These are phyloP conservation scores for Alloascoidea hylecoeti DNA, from an alignment of 805 yeast species.

Conservation along the genomic window DNA sequence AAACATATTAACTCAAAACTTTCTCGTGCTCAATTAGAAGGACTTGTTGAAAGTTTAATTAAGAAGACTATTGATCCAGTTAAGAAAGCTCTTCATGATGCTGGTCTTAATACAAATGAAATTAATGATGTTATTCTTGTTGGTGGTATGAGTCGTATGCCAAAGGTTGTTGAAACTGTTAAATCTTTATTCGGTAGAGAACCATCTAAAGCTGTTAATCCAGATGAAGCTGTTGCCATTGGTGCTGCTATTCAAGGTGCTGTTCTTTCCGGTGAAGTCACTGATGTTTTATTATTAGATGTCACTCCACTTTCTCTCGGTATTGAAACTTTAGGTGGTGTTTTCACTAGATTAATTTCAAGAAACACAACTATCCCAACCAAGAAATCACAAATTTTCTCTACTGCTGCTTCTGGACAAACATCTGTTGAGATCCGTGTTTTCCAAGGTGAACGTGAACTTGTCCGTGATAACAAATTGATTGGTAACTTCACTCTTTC, in stretches of 20 bases:
- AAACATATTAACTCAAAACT: constrained; percentile 20
- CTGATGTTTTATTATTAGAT: constrained; percentile 89
- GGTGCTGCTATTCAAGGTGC: constrained; percentile 99
- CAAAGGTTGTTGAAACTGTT: constrained; percentile 90
- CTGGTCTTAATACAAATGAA: constrained; percentile 69
- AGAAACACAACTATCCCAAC: constrained; percentile 99
- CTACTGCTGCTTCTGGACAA: constrained; percentile 97
- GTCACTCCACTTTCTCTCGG: constrained; percentile 98
- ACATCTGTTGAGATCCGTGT: constrained; percentile 98
- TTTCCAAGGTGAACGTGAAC: constrained; percentile 99
- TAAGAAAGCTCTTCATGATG: constrained; percentile 87
- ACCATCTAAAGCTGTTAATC: constrained; percentile 93
- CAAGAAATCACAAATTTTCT: constrained; percentile 96
- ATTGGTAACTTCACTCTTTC: constrained; percentile 98
- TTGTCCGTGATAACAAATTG: constrained; percentile 93
- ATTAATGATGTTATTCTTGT: constrained; percentile 92
- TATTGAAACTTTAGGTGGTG: constrained; percentile 99
- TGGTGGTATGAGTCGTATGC: constrained; percentile 99
- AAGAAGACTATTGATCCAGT: constrained; percentile 91
- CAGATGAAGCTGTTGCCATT: constrained; percentile 98
- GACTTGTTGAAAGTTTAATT: constrained; percentile 83
- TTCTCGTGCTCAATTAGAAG: constrained; percentile 98
- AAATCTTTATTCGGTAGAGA: constrained; percentile 95
- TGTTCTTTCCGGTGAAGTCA: constrained; percentile 86
- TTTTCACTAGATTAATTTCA: constrained; percentile 97